Base-by-base conservation (phyloP, 2,329 filamentous ascomycete genomes). In the Neophaeococcomyces aloes region DNA sequence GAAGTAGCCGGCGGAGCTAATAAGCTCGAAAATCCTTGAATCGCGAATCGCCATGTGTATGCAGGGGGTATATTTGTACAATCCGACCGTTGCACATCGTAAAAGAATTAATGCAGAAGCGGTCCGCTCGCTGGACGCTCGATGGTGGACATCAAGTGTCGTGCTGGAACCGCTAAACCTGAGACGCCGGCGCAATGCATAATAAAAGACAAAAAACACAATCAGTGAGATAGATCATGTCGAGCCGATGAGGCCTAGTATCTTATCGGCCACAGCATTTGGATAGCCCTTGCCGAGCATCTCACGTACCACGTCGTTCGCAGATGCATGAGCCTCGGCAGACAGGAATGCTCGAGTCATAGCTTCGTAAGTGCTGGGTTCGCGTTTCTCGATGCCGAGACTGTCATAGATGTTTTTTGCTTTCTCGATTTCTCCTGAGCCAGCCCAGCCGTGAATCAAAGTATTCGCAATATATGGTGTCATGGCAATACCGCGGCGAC, bases 401-500 rank as follows among this genome's bases (percentile, higher is more conserved):
- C 75, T 72, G 47, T 83, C 75, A 60, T 94, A 98, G 49, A 95
- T 79, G 18, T 74, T 68, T 58, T 81, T 78, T 14, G 87, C 85
- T 64, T 86, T 88, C 48, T 69, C 65, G 34, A 96, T 83, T 51
- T 93, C 76, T 65, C 83, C 82, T 61, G 84, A 83, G 11, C 81
- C 75, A 17, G 89, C 86, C 89, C 91, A 98, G 51, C 91, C 91
- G 59, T 96, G 88, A 58, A 98, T 96, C 35, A 98, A 74, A 4
- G 89, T 94, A 69, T 98, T 98, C 59, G 91, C 91, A 59, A 98
- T 96, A 67, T 98, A 98, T 0, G 91, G 83, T 2, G 91, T 96
- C 71, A 96, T 79, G 56, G 87, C 82, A 8, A 98, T 80, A 29
- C 78, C 68, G 47, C 77, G 78, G 38, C 67, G 63, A 43, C 71